phyloP scores from a whole-genome alignment of 768 basidiomycete genomes.

The Floccularia luteovirens region DNA sequence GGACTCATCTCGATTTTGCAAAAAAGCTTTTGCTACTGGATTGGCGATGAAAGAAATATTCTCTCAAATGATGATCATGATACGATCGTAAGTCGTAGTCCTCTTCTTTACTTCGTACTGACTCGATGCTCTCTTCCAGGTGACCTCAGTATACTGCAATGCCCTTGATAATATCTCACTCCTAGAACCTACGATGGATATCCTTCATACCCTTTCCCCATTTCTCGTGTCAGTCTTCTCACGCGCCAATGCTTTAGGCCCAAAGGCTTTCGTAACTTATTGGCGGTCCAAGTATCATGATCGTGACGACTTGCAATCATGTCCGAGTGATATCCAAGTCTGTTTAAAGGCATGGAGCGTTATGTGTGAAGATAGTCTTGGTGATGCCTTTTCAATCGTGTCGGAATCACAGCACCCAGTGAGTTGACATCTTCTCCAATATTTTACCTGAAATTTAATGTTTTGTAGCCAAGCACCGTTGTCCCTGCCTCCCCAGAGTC shows the following conservation, averaged over 20 bases:
- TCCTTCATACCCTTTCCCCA: conserved; percentile 29
- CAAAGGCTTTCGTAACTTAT: conserved; percentile 45
- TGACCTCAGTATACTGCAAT: conserved; percentile 33
- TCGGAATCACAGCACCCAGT: conserved; percentile 29
- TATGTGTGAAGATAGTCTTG: conserved; percentile 40
- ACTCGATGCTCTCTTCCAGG: conserved; percentile 13
- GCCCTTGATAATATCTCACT: conserved; percentile 30
- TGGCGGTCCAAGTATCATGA: conserved; percentile 52
- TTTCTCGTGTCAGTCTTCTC: conserved; percentile 47
- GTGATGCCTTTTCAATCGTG: conserved; percentile 30
- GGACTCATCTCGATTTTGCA: conserved; percentile 26
- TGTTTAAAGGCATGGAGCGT: conserved; percentile 39
- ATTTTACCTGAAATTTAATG: not conserved
- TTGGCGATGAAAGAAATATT: conserved; percentile 34
- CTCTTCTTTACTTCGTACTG: not conserved
- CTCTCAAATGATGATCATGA: conserved; percentile 39
- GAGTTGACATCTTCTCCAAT: conserved; percentile 6
- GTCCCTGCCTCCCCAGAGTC: not conserved
- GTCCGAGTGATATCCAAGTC: conserved; percentile 34
- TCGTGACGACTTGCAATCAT: conserved; percentile 24
- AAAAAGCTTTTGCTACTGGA: conserved; percentile 40
- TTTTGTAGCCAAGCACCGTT: not conserved
- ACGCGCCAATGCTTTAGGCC: conserved; percentile 33
- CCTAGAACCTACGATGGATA: conserved; percentile 29
- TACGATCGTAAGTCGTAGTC: conserved; percentile 28